These are phyloP conservation scores for Calonectria hawksworthii DNA, from an alignment of 2,329 filamentous ascomycete species.

Conservation along the genomic window DNA sequence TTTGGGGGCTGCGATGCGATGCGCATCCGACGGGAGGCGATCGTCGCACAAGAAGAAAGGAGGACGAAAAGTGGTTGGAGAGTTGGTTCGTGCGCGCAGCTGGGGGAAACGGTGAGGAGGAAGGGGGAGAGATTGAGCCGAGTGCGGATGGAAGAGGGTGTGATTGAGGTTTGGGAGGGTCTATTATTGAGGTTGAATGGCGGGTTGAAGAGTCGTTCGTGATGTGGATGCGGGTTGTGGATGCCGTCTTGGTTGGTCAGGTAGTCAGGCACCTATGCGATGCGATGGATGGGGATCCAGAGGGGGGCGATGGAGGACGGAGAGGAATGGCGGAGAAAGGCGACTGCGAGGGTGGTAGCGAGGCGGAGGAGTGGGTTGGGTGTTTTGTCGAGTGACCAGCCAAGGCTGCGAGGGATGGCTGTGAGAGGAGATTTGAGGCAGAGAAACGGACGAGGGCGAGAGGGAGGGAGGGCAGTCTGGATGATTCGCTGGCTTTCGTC, in stretches of 20 bases:
- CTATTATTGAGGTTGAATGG: not conserved
- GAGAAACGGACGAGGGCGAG: constrained; percentile 16
- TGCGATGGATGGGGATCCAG: constrained; percentile 14
- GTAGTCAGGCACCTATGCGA: constrained; percentile 27
- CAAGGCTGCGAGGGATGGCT: constrained; percentile 27
- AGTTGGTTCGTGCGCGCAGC: constrained; percentile 24
- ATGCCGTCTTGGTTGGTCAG: constrained; percentile 13
- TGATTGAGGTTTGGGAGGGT: constrained; percentile 9
- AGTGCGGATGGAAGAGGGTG: not conserved
- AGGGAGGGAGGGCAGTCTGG: constrained; percentile 27
- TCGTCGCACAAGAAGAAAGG: constrained; percentile 35
- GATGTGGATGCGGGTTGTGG: constrained; percentile 12
- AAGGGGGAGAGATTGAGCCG: not conserved
- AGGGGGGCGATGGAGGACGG: not conserved
- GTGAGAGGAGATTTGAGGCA: constrained; percentile 18
- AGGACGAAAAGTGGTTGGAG: constrained; percentile 17
- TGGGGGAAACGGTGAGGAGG: not conserved
- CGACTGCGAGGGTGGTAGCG: constrained; percentile 13
- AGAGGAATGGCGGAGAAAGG: constrained; percentile 11
- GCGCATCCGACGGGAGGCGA: constrained; percentile 53
- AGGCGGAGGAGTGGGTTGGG: constrained; percentile 20
- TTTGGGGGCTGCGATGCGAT: constrained; percentile 48
- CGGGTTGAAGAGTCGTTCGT: constrained; percentile 4
- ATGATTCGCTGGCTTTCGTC: constrained; percentile 29
- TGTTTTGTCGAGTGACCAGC: constrained; percentile 20